Base-by-base conservation (phyloP, 1,139 yeast genomes). In the Suhomyces ambrosiae region DNA sequence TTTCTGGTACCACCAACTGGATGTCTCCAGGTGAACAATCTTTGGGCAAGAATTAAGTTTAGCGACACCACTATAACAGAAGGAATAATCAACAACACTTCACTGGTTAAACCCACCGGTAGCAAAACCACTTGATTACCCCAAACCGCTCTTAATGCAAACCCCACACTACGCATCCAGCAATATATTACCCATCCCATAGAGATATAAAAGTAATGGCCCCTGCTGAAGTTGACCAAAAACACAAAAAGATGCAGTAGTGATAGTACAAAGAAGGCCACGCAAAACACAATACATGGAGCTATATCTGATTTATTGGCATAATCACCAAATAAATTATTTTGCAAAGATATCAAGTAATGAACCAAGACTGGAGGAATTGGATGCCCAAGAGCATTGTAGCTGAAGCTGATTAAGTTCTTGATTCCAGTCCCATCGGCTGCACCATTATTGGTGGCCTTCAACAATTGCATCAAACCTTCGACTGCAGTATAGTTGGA, bases 21-120 rank as follows among this genome's bases (percentile, higher is more conserved):
- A 54, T 86, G 94, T 54, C 86, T 69, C 88, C 92, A 83, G 7
- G 90, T 83, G 62, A 84, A 85, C 30, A 85, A 69, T 49, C 95
- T 73, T 58, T 85, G 92, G 4, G 89, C 89, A 44, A 86, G 64
- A 30, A 83, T 74, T 59, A 84, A 72, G 53, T 82, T 81, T 47
- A 78, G 65, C 1, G 83, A 72, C 15, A 79, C 77, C 28, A 82
- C 53, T 12, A 80, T 50, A 33, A 81, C 74, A 6, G 80, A 68
- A 16, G 80, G 83, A 42, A 82, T 61, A 44, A 82, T 71, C 32
- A 76, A 58, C 41, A 85, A 74, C 21, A 84, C 79, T 33, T 75
- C 79, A 23, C 83, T 70, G 3, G 85, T 70, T 34, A 86, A 68
- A 15, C 89, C 94, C 17, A 65, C 50, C 15, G 65, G 58, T 30